Conservation (phyloP, 176 grass and related monocot species). For the Rhipidocladum racemiflorum region DNA sequence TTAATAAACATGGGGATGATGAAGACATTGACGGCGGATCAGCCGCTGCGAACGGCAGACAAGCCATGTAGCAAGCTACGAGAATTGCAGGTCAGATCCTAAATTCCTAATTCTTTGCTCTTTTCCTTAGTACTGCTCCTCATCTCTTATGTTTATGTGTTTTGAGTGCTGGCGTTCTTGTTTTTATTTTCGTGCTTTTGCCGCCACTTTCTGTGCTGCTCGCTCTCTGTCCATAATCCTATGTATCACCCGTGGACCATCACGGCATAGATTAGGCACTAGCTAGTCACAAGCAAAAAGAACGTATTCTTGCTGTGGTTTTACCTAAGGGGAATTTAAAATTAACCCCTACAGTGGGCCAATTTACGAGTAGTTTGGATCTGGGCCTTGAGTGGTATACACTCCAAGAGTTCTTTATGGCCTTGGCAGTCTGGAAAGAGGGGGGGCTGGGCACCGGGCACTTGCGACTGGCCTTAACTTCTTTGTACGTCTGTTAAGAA, state of each 20-base stretch:
- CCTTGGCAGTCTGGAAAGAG: conserved; percentile 56
- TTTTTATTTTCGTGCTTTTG: conserved; percentile 26
- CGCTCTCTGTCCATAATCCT: conserved; percentile 1
- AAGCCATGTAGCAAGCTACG: not conserved
- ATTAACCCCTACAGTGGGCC: conserved; percentile 39
- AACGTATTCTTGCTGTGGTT: conserved; percentile 18
- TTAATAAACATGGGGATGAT: conserved; percentile 15
- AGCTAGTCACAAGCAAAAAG: not conserved
- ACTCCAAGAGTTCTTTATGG: conserved; percentile 65
- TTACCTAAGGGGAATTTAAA: conserved; percentile 27
- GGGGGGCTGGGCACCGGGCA: not conserved
- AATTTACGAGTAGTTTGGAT: conserved; percentile 48
- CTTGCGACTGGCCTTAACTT: conserved; percentile 48
- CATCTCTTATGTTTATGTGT: conserved; percentile 19
- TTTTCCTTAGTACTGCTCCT: conserved; percentile 10
- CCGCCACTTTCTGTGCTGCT: conserved; percentile 16
- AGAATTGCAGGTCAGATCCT: conserved; percentile 64
- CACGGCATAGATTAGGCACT: conserved; percentile 11
- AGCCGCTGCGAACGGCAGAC: not conserved
- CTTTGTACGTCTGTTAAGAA: conserved; percentile 60
- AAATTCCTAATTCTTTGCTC: conserved; percentile 24
- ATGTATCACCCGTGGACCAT: conserved; percentile 16
- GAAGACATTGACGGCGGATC: conserved; percentile 6
- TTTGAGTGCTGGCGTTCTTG: conserved; percentile 19
- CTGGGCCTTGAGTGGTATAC: conserved; percentile 49